phyloP scores from a whole-genome alignment of 805 yeast genomes.

The Tetrapisispora taiwanensis region DNA sequence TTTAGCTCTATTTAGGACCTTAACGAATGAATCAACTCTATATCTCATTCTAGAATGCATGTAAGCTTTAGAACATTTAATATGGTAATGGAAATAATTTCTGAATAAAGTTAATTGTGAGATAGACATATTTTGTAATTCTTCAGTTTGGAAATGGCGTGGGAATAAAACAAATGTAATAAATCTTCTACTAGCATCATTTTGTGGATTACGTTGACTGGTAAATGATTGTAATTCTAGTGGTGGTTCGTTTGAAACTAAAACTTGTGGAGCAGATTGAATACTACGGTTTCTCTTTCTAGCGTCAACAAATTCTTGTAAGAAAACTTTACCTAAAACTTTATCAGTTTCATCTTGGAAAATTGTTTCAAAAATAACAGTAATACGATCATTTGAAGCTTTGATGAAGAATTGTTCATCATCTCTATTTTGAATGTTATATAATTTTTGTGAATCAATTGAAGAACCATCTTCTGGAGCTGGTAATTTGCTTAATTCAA shows the following conservation, averaged over 20 bases:
- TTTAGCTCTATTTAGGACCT: slow-evolving; percentile 92
- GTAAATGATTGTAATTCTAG: slow-evolving; percentile 48
- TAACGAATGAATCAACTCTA: slow-evolving; percentile 86
- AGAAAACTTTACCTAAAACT: slow-evolving; percentile 76
- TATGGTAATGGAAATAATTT: slow-evolving; percentile 96
- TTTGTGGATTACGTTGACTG: not conserved
- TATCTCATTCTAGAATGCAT: slow-evolving; percentile 97
- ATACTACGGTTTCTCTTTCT: slow-evolving; percentile 86
- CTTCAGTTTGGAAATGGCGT: slow-evolving; percentile 69
- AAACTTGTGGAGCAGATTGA: slow-evolving; percentile 96
- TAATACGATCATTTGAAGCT: slow-evolving; percentile 92
- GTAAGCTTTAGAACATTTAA: slow-evolving; percentile 95
- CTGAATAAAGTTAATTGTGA: slow-evolving; percentile 88
- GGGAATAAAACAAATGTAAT: slow-evolving; percentile 72
- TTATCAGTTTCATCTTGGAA: slow-evolving; percentile 97
- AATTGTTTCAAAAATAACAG: slow-evolving; percentile 88
- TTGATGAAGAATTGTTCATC: slow-evolving; percentile 84
- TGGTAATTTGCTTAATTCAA: slow-evolving; percentile 40
- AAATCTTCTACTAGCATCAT: slow-evolving; percentile 33
- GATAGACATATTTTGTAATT: slow-evolving; percentile 35
- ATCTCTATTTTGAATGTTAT: slow-evolving; percentile 70
- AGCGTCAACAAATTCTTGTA: slow-evolving; percentile 93
- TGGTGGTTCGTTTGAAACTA: slow-evolving; percentile 92
- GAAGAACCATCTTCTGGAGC: slow-evolving; percentile 21
- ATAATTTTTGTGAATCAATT: slow-evolving; percentile 18